Evolutionary conservation across 805 yeast species (phyloP), one percentile per base, ranked within the genome.

Genomic region (Pichia heedii): DNA sequence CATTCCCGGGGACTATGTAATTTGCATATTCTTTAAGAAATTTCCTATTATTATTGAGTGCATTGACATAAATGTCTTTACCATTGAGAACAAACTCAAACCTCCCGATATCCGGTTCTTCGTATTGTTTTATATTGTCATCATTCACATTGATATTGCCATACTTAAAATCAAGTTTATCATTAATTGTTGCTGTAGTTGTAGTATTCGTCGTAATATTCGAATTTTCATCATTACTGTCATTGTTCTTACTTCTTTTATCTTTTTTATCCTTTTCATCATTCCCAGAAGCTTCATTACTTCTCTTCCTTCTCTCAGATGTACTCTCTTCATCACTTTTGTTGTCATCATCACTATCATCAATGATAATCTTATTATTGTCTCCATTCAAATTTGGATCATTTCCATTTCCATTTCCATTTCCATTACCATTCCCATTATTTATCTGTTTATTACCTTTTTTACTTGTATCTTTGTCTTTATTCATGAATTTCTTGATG

Each of bases 51-150:
- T 46, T 44, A 16, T 36, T 37, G 9, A 43, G 18, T 7, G 53
- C 53, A 41, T 54, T 55, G 3, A 51, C 44, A 35, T 57, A 62
- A 6, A 63, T 49, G 37, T 63, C 68, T 43, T 50, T 58, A 4
- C 66, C 63, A 44, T 61, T 60, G 20, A 52, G 37, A 12, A 48
- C 37, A 36, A 59, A 53, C 34, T 41, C 34, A 19, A 61, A 42
- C 34, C 67, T 40, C 18, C 66, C 67, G n/a, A 57, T 49, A 42
- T 62, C 66, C 3, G 53, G 51, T 13, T 44, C 52, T 6, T 42
- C 49, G 11, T 38, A 35, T 15, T 50, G 52, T 11, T 40, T 20
- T 21, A 16, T 6, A 10, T 40, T 39, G 4, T 10, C 32, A 13
- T n/a, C 32, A 29, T 29, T 29, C 6, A 29, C 9, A 5, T 29